Conservation (phyloP, 108 stramenopile genomes). For the Craspedostauros australis region DNA sequence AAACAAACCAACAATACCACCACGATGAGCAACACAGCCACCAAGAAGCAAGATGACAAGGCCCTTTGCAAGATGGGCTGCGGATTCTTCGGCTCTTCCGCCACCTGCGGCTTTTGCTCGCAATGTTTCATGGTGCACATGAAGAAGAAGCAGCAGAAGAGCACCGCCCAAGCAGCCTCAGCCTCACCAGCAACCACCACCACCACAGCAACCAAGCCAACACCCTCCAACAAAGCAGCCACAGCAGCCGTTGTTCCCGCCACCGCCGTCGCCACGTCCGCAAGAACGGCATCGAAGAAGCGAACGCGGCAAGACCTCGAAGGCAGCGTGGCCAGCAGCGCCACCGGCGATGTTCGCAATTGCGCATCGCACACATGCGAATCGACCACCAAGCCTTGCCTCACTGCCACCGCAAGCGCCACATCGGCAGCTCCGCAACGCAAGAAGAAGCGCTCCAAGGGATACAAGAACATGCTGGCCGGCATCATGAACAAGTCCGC, state of each 20-base stretch:
- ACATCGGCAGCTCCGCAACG: too few species aligned
- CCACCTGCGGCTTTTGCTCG: constrained; percentile 74
- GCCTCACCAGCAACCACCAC: too few species aligned
- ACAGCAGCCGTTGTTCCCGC: background rate
- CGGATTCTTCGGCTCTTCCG: constrained; percentile 73
- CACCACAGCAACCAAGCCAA: constrained; percentile 8
- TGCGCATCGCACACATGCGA: too few species aligned
- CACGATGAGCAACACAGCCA: too few species aligned
- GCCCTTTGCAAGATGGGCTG: constrained; percentile 75
- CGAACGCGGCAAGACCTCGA: background rate
- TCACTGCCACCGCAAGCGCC: too few species aligned
- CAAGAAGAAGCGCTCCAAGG: constrained; percentile 69
- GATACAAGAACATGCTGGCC: constrained; percentile 76
- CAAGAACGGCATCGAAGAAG: background rate
- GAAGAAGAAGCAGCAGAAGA: too few species aligned
- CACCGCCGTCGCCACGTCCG: background rate
- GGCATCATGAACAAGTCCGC: constrained; percentile 53
- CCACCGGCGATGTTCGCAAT: constrained; percentile 33
- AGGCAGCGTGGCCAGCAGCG: background rate
- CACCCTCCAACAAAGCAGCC: background rate
- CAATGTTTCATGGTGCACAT: constrained; percentile 54
- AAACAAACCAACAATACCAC: background rate
- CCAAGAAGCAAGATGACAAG: too few species aligned
- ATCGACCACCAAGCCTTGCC: too few species aligned
- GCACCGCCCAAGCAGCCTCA: too few species aligned